Evolutionary conservation across 305 asterid species (phyloP).

Genomic region (Fraxinus angustifolia): DNA sequence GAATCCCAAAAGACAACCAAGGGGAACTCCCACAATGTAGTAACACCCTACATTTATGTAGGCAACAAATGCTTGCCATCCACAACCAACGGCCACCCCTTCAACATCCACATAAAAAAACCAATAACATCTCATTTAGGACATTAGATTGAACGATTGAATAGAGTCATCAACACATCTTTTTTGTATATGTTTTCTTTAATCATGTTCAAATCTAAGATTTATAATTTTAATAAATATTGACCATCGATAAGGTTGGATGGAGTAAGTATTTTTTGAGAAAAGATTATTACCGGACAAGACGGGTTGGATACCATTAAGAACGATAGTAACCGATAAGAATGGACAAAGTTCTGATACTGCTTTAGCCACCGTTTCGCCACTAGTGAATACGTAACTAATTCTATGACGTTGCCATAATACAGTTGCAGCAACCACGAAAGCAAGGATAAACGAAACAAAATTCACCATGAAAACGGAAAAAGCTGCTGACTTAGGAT

Average conservation of each 20-base stretch:
- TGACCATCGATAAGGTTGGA: neutral
- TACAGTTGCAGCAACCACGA: slow-evolving; percentile 40
- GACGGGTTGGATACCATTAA: slow-evolving; percentile 52
- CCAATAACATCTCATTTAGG: neutral
- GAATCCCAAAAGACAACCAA: slow-evolving; percentile 53
- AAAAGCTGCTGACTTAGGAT: slow-evolving; percentile 70
- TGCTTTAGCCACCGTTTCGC: slow-evolving; percentile 46
- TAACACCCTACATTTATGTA: slow-evolving; percentile 51
- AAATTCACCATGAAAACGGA: slow-evolving; percentile 50
- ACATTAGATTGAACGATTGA: neutral
- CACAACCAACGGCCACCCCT: slow-evolving; percentile 66
- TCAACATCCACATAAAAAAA: neutral
- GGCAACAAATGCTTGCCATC: slow-evolving; percentile 64
- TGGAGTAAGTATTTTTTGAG: neutral
- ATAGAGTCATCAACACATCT: neutral
- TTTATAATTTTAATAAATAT: neutral
- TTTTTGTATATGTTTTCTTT: neutral
- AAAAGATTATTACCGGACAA: slow-evolving; percentile 34
- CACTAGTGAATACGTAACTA: slow-evolving; percentile 47
- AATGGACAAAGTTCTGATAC: slow-evolving; percentile 51
- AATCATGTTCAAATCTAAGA: too few species aligned
- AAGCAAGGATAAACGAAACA: slow-evolving; percentile 49
- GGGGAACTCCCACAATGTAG: slow-evolving; percentile 49
- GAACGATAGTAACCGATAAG: slow-evolving; percentile 43
- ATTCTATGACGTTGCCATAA: slow-evolving; percentile 49